Evolutionary conservation across 345 rosid genomes (phyloP).

Genomic region (Aquilaria malaccensis): DNA sequence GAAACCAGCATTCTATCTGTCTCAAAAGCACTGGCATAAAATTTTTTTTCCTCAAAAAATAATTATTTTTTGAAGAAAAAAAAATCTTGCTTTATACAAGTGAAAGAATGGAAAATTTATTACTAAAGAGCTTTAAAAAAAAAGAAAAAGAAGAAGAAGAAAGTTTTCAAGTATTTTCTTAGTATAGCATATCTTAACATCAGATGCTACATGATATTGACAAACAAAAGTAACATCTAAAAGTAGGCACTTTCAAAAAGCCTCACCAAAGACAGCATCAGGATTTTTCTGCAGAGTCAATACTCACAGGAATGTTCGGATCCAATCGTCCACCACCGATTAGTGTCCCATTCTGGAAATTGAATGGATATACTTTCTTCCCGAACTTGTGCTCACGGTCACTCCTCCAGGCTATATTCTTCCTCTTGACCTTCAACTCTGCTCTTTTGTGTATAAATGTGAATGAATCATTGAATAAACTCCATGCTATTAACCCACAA

Average conservation of each 20-base stretch:
- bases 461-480: conserved; percentile 81
- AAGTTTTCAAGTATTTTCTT: background rate
- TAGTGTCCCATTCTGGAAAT: conserved; percentile 72
- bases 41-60: no score
- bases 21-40: no score
- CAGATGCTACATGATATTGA: background rate
- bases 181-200: no score
- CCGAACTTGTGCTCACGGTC: conserved; percentile 82
- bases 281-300: background rate
- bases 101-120: no score
- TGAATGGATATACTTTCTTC: conserved; percentile 61
- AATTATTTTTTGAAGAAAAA: no score
- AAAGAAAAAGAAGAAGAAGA: no score
- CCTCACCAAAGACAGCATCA: conserved; percentile 1
- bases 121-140: no score
- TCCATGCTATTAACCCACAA: conserved; percentile 84
- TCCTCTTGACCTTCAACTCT: conserved; percentile 41
- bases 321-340: conserved; percentile 70
- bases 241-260: background rate
- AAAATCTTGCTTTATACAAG: no score
- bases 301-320: conserved; percentile 54
- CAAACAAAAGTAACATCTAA: background rate
- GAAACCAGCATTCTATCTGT: no score
- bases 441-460: conserved; percentile 35
- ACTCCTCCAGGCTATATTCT: conserved; percentile 74